Base-by-base conservation (phyloP, 441 rosid genomes). In the Corymbia calophylla region DNA sequence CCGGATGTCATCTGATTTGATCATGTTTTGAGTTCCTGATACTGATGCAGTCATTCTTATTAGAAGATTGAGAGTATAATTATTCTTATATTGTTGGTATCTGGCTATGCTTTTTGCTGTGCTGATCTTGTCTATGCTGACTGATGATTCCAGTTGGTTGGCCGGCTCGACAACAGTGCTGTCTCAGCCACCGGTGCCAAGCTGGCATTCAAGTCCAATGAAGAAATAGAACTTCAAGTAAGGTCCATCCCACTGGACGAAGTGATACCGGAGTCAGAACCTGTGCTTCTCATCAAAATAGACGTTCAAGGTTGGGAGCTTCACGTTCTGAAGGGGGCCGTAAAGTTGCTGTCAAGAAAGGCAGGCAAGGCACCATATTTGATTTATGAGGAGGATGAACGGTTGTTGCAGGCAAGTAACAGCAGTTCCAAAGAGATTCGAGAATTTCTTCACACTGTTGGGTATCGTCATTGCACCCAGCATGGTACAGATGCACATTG, bases 271-370 rank as follows among this genome's bases (percentile, higher is more conserved):
- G 95, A 95, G 53, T 93, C 95, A 5, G 95, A 94, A 87, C 88
- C 93, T 7, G 95, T 97, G 88, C 94, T 95, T 90, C 92, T 98
- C 60, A 90, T 97, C 86, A 97, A 97, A 93, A 94, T 97, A 70
- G 99, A 98, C 86, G 99, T 98, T 89, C 99, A 97, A 92, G 99
- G 99, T 88, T 98, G 99, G 99, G 99, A 98, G 89, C 94, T 94
- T 92, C 99, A 97, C 68, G 99, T 98, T 23, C 77, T 98, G 89
- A 97, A 94, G 89, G 99, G 99, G 9, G 98, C 99, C 32, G 48
- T 93, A 85, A 96, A 96, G 93, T 91, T 98, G 58, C 94, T 97
- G 8, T 96, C 97, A 1, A 93, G 99, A 93, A 94, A 95, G 89
- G 94, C 95, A 39, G 84, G 93, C 48, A 96, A 96, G 92, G 97